Conservation (phyloP, 768 basidiomycete species). For the Mycena amicta region DNA sequence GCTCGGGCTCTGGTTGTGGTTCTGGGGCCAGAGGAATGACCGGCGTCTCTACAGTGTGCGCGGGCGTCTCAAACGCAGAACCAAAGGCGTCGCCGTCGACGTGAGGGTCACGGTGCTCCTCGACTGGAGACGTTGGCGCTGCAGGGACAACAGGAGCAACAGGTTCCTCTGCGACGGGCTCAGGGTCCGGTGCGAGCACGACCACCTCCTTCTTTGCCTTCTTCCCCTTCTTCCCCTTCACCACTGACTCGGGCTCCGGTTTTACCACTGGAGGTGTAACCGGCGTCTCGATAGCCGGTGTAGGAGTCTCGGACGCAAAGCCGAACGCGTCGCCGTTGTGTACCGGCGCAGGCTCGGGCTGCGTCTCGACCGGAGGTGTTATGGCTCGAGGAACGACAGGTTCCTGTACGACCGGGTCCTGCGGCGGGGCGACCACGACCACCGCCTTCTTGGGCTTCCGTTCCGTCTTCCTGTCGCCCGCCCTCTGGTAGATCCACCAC, state of each 20-base stretch:
- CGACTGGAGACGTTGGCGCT: neutral
- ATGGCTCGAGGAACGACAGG: neutral
- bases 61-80: too few species aligned
- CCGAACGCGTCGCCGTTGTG: neutral
- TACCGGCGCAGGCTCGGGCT: neutral
- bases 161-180: neutral
- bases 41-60: neutral
- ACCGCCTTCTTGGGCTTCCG: neutral
- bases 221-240: neutral
- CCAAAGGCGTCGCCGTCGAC: too few species aligned
- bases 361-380: neutral
- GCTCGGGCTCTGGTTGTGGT: neutral
- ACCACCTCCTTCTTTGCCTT: neutral
- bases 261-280: neutral
- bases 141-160: too few species aligned
- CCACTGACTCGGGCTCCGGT: neutral
- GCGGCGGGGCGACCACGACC: neutral
- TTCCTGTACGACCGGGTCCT: neutral
- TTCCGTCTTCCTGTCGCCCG: neutral
- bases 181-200: too few species aligned
- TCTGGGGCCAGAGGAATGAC: neutral
- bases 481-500: constrained; percentile 12
- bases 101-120: too few species aligned
- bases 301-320: neutral
- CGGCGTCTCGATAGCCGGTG: neutral